phyloP scores from a whole-genome alignment of 2,329 filamentous ascomycete species.

The Fusarium lateritium region DNA sequence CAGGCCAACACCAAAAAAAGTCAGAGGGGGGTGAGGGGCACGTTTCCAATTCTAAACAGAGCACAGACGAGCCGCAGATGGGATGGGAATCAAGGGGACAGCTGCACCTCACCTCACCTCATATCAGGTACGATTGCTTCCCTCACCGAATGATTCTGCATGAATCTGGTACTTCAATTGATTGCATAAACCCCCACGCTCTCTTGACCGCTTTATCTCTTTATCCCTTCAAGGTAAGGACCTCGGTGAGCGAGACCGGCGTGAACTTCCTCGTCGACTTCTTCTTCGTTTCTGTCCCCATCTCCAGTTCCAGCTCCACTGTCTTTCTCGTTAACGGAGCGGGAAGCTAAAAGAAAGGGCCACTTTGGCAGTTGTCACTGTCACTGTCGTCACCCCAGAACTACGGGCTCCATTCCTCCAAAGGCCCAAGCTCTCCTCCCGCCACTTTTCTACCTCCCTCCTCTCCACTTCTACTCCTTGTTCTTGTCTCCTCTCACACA shows the following conservation, averaged over 20 bases:
- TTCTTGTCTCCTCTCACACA: slow-evolving; percentile 33
- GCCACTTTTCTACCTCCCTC: slow-evolving; percentile 43
- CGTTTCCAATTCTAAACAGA: slow-evolving; percentile 11
- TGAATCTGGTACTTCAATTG: slow-evolving; percentile 35
- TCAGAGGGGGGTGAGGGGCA: slow-evolving; percentile 31
- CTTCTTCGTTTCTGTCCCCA: background rate
- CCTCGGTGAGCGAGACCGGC: slow-evolving; percentile 30
- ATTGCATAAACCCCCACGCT: slow-evolving; percentile 24
- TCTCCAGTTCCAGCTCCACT: slow-evolving; percentile 3
- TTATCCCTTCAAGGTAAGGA: slow-evolving; percentile 7
- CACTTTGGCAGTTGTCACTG: slow-evolving; percentile 34
- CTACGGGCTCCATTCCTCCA: slow-evolving; percentile 43
- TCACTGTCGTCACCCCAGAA: slow-evolving; percentile 41
- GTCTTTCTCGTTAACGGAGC: slow-evolving; percentile 7
- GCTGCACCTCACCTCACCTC: slow-evolving; percentile 16
- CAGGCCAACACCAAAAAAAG: slow-evolving; percentile 9
- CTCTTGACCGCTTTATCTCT: slow-evolving; percentile 35
- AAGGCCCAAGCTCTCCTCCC: slow-evolving; percentile 45
- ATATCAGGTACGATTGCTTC: slow-evolving; percentile 21
- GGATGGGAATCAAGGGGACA: slow-evolving; percentile 8
- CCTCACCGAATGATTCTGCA: slow-evolving; percentile 35
- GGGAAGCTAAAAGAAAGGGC: slow-evolving; percentile 17
- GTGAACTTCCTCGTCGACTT: slow-evolving; percentile 6
- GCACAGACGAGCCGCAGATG: slow-evolving; percentile 7
- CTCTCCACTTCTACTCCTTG: slow-evolving; percentile 37